phyloP scores from a whole-genome alignment of 345 rosid species.

The Acer negundo region DNA sequence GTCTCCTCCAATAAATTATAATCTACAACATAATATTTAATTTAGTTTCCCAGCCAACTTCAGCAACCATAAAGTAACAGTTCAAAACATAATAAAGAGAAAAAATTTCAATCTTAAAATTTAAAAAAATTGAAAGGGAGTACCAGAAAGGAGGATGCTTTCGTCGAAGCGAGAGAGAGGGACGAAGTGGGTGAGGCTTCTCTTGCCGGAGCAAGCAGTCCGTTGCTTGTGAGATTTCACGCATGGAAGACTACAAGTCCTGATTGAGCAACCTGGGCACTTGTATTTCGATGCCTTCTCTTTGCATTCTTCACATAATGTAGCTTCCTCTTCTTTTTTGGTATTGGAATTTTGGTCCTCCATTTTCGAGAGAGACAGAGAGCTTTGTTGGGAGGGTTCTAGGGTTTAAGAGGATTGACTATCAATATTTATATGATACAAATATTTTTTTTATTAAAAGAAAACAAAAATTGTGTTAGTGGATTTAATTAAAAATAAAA shows the following conservation, averaged over 20 bases:
- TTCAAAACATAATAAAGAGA: neutral
- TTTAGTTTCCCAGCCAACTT: neutral
- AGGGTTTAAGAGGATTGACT: neutral
- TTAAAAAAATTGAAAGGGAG: neutral
- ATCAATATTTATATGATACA: neutral
- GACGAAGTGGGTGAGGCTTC: slow-evolving; percentile 49
- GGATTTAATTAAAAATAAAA: too few relatives aligned
- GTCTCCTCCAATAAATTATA: slow-evolving; percentile 82
- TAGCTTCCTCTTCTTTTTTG: neutral
- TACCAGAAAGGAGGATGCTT: slow-evolving; percentile 77
- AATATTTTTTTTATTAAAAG: too few relatives aligned
- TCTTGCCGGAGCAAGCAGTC: slow-evolving; percentile 73
- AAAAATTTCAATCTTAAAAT: too few relatives aligned
- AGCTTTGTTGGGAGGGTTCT: neutral
- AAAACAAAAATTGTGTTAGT: too few relatives aligned
- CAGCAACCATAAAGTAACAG: neutral
- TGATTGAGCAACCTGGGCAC: slow-evolving; percentile 83
- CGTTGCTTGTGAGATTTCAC: slow-evolving; percentile 85
- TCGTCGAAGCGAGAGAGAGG: slow-evolving; percentile 74
- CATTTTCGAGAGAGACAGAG: slow-evolving; percentile 7
- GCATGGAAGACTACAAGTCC: slow-evolving; percentile 78
- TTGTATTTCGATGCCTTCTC: slow-evolving; percentile 61
- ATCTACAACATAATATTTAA: slow-evolving; percentile 34
- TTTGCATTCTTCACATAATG: slow-evolving; percentile 66
- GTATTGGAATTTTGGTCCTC: slow-evolving; percentile 1